Percentiles rank a stretch among this genome's conserved stretches.
Conservation (phyloP, 2,329 filamentous ascomycete species). For the Tolypocladium ovalisporum region DNA sequence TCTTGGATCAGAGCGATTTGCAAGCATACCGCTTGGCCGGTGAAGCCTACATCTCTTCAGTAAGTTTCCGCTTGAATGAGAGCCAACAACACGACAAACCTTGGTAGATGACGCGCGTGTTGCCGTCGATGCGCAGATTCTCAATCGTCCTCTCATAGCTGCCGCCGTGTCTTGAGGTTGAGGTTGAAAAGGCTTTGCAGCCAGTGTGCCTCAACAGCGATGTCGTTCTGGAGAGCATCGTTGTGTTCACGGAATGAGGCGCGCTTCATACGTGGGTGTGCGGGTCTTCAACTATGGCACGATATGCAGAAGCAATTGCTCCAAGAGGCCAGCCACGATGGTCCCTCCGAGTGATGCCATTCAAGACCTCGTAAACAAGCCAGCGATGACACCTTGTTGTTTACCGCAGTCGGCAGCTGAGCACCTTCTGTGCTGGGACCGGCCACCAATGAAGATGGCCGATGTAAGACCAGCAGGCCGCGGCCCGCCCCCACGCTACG, state of each 20-base stretch:
- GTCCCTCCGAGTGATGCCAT: not conserved
- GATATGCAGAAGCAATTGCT: too few relatives aligned
- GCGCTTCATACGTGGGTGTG: not conserved
- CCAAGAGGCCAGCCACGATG: not conserved
- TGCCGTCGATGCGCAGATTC: slow-evolving; percentile 15
- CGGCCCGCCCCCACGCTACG: not conserved
- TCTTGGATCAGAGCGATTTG: not conserved
- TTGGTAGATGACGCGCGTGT: slow-evolving; percentile 25
- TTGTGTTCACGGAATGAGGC: not conserved
- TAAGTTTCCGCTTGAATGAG: not conserved
- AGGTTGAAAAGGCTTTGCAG: not conserved
- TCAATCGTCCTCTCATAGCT: slow-evolving; percentile 16
- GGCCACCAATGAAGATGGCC: not conserved
- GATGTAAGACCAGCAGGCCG: not conserved
- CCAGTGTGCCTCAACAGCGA: not conserved
- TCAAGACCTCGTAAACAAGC: not conserved
- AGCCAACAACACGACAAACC: slow-evolving; percentile 7
- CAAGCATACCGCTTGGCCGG: slow-evolving; percentile 22
- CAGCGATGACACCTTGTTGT: not conserved
- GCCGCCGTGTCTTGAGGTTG: not conserved
- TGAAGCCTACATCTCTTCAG: slow-evolving; percentile 19
- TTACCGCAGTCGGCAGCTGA: not conserved
- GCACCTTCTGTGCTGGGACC: not conserved
- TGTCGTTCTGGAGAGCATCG: not conserved
- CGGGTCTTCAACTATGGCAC: too few relatives aligned